Conservation (phyloP, 768 basidiomycete species). For the Mycena vulgaris region DNA sequence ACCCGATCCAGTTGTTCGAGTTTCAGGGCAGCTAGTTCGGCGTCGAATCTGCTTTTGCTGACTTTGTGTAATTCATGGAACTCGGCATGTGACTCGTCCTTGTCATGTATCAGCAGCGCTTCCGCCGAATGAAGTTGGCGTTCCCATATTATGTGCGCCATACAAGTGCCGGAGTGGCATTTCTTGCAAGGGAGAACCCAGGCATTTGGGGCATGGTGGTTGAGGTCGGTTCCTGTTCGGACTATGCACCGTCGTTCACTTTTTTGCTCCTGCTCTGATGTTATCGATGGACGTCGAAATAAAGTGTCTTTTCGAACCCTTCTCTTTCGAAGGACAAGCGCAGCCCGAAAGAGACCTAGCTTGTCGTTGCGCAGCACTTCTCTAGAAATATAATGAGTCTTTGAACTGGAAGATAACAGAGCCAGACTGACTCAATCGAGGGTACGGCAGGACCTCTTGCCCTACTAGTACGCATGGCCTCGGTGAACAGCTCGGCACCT, state of each 20-base stretch:
- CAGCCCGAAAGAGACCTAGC: conserved; percentile 52
- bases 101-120: conserved; percentile 48
- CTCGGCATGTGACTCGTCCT: conserved; percentile 45
- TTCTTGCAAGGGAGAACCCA: conserved; percentile 55
- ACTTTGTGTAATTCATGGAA: conserved; percentile 54
- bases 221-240: not conserved
- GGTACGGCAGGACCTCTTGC: not conserved
- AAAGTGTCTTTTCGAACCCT: conserved; percentile 13
- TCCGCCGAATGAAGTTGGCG: conserved; percentile 57
- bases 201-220: conserved; percentile 40
- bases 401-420: not conserved
- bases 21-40: conserved; percentile 31
- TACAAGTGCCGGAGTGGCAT: conserved; percentile 59
- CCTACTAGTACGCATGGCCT: not conserved
- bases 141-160: conserved; percentile 52
- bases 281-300: not conserved
- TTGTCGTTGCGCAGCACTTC: conserved; percentile 40
- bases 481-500: conserved; percentile 38
- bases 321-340: conserved; percentile 54
- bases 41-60: conserved; percentile 40
- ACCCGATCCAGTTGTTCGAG: conserved; percentile 56
- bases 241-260: conserved; percentile 13
- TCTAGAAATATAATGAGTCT: conserved; percentile 4
- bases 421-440: conserved; percentile 4
- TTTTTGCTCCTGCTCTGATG: not conserved